Evolutionary conservation across 2,329 filamentous ascomycete genomes (phyloP).

Genomic region (Aspergillus tanneri): DNA sequence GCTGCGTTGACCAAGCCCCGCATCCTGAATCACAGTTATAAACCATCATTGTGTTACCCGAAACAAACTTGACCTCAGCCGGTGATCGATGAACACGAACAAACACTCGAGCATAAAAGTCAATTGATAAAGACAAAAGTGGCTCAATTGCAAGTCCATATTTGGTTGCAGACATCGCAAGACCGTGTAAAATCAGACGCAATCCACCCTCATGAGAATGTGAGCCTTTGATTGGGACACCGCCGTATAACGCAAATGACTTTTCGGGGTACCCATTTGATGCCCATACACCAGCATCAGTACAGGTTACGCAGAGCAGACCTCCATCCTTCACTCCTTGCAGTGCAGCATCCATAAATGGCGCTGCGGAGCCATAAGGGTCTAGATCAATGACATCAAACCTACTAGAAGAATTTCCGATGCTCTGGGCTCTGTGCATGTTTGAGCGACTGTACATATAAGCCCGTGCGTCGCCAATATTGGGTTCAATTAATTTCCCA

Average conservation of each 20-base stretch:
- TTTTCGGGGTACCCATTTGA: constrained; percentile 95
- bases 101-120: constrained; percentile 91
- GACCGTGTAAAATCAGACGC: constrained; percentile 77
- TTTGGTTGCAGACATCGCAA: constrained; percentile 75
- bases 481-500: constrained; percentile 66
- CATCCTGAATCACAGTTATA: constrained; percentile 91
- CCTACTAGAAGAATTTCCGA: constrained; percentile 47
- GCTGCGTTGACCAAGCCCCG: constrained; percentile 85
- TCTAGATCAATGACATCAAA: constrained; percentile 97
- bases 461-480: constrained; percentile 77
- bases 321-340: constrained; percentile 86
- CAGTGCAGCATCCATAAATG: constrained; percentile 87
- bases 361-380: constrained; percentile 89
- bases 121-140: constrained; percentile 86
- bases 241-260: constrained; percentile 89
- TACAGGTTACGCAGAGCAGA: constrained; percentile 91
- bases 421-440: constrained; percentile 39
- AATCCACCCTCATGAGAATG: constrained; percentile 88
- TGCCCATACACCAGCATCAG: constrained; percentile 91
- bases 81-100: constrained; percentile 77
- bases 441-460: constrained; percentile 81
- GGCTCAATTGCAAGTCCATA: constrained; percentile 90
- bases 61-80: constrained; percentile 83
- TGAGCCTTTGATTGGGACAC: constrained; percentile 77
- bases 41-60: constrained; percentile 87